Evolutionary conservation across 257 asterid species (phyloP), one percentile per base, ranked within the genome.

Genomic region (Gentiana straminea): DNA sequence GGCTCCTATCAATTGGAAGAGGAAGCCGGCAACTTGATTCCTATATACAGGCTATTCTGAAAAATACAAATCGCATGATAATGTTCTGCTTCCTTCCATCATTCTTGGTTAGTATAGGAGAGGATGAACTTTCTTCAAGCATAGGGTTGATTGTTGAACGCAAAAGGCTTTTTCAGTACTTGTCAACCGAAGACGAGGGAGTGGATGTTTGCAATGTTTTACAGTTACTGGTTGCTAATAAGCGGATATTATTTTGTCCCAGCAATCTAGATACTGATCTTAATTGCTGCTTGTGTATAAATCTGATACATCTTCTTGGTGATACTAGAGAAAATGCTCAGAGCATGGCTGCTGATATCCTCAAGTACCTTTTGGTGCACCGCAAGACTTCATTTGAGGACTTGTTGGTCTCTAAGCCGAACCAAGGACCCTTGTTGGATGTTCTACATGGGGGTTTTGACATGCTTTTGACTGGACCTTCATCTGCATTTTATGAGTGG

Each of bases 361-460:
- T 92, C 43, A 92, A 81, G 82, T 84, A 88, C 77, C 94, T 92
- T 57, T 71, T 92, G 74, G 89, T 86, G 60, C 97, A 92, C 58
- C 95, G 97, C 56, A 74, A 93, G 85, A 80, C 86, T 64, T 81
- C 94, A 58, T 81, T 88, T 60, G 99, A 92, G 73, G 97, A 92
- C 65, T 84, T 88, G 63, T 80, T 92, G 51, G 97, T 89, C 73
- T 75, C 89, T 54, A 92, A 89, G 73, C 86, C 89, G 53, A 85
- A 92, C 67, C 94, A 88, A 71, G 97, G 95, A 37, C 79, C 77
- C 49, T 56, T 86, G 51, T 58, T 85, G 80, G 79, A 92, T 70
- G 85, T 92, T 59, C 78, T 88, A 51, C 97, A 80, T 59, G 94
- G 94, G 66, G 97, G 99, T 55, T 88, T 92, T 68, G 97, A 92